These are phyloP conservation scores for Erythrophleum fordii DNA, from an alignment of 306 rosid species.

Conservation along the genomic window DNA sequence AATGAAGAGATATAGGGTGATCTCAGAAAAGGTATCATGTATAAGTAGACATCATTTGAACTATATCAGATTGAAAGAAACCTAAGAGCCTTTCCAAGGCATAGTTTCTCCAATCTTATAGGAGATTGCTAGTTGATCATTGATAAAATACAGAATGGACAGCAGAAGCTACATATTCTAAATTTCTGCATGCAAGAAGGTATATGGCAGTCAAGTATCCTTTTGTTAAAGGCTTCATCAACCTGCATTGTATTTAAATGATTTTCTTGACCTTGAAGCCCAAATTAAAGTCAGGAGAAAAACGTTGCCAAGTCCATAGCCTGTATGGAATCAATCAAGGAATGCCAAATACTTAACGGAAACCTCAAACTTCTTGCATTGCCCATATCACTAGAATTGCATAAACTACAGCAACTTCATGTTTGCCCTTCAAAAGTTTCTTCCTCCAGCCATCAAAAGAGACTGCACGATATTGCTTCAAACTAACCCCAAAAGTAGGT, in stretches of 20 bases:
- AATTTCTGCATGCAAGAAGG: not conserved
- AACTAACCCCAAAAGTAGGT: not conserved
- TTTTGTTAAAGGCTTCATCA: slow-evolving; percentile 22
- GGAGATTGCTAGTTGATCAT: slow-evolving; percentile 7
- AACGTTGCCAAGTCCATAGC: not conserved
- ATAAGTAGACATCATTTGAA: not conserved
- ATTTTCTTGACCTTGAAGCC: slow-evolving; percentile 2
- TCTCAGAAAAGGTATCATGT: not conserved
- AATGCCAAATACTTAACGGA: slow-evolving; percentile 25
- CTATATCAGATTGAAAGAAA: not conserved
- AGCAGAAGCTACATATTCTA: slow-evolving; percentile 1
- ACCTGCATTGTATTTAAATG: not conserved
- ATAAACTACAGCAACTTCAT: slow-evolving; percentile 5
- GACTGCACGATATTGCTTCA: slow-evolving; percentile 9
- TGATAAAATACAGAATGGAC: not conserved
- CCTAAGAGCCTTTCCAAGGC: not conserved
- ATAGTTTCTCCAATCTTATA: slow-evolving; percentile 20
- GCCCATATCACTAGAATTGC: not conserved
- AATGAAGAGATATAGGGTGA: slow-evolving; percentile 9
- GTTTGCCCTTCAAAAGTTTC: not conserved
- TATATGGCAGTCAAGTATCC: slow-evolving; percentile 25
- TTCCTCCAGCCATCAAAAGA: slow-evolving; percentile 13
- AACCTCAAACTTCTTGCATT: slow-evolving; percentile 14
- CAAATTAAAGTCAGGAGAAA: not conserved
- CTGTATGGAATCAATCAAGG: slow-evolving; percentile 10